Conservation (phyloP, 495 filamentous ascomycete species). For the Tuber brumale region DNA sequence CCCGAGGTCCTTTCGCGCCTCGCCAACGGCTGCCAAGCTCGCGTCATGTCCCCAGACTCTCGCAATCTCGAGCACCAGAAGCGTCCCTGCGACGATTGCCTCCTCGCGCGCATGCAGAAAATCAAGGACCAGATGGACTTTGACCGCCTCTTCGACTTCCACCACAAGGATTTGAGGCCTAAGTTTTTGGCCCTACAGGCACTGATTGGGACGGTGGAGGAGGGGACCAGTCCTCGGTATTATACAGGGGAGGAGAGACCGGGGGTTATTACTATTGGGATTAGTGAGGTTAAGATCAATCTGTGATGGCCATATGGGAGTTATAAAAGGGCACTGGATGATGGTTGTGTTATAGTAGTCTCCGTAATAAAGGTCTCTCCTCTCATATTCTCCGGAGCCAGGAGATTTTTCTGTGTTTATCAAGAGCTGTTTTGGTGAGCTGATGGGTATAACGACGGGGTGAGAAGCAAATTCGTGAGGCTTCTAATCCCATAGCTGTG, state of each 20-base stretch:
- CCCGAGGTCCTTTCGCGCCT: background rate
- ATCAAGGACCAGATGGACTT: background rate
- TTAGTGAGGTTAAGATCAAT: background rate
- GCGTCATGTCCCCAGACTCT: background rate
- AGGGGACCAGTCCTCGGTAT: background rate
- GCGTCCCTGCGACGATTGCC: background rate
- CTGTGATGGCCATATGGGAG: background rate
- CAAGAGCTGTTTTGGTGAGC: background rate
- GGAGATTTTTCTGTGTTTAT: background rate
- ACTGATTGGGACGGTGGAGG: background rate
- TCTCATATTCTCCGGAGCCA: background rate
- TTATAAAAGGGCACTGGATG: background rate
- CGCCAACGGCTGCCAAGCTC: background rate
- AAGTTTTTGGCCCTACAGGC: background rate
- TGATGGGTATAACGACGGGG: background rate
- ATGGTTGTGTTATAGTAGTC: background rate
- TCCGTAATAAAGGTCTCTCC: background rate
- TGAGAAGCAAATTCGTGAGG: background rate
- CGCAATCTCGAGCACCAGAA: slow-evolving; percentile 1
- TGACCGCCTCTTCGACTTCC: background rate
- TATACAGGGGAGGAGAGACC: background rate
- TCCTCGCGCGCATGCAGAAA: background rate
- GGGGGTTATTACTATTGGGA: background rate
- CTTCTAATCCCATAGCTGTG: background rate
- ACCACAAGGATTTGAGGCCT: background rate